These are phyloP conservation scores for Chlorella ohadii DNA, from an alignment of 139 green algal species.

Conservation along the genomic window DNA sequence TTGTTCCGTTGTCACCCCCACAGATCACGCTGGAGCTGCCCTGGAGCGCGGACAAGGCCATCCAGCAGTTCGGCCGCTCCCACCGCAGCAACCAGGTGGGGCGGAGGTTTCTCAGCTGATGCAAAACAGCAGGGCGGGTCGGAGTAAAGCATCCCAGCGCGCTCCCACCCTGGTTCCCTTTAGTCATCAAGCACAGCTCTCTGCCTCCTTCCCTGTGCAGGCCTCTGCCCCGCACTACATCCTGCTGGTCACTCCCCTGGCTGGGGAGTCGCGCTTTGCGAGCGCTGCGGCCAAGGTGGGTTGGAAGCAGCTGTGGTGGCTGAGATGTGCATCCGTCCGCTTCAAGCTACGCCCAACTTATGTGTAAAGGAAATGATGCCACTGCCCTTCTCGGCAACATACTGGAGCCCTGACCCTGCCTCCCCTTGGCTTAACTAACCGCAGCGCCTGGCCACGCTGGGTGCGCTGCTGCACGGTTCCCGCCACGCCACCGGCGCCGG, in stretches of 20 bases:
- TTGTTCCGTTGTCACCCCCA: constrained; percentile 34
- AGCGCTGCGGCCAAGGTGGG: constrained; percentile 70
- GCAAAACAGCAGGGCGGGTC: too few relatives aligned
- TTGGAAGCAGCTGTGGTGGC: too few relatives aligned
- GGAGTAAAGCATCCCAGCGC: too few relatives aligned
- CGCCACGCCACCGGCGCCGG: constrained; percentile 62
- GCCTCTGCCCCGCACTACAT: constrained; percentile 59
- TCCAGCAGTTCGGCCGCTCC: constrained; percentile 89
- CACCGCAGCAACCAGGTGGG: constrained; percentile 48
- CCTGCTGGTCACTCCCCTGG: constrained; percentile 81
- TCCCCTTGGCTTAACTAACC: too few relatives aligned
- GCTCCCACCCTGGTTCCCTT: too few relatives aligned
- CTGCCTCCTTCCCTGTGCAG: constrained; percentile 18
- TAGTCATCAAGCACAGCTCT: too few relatives aligned
- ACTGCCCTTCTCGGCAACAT: too few relatives aligned
- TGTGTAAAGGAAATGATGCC: too few relatives aligned
- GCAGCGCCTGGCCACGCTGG: constrained; percentile 83
- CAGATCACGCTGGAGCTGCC: constrained; percentile 94
- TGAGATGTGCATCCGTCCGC: too few relatives aligned
- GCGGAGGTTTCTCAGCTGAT: too few relatives aligned
- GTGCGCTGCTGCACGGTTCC: constrained; percentile 89
- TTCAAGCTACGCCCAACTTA: too few relatives aligned
- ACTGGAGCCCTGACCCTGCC: too few relatives aligned
- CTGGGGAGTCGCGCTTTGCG: constrained; percentile 89
- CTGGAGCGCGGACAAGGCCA: constrained; percentile 91